phyloP scores from a whole-genome alignment of 2,329 filamentous ascomycete species.

The Piedraia hortae region DNA sequence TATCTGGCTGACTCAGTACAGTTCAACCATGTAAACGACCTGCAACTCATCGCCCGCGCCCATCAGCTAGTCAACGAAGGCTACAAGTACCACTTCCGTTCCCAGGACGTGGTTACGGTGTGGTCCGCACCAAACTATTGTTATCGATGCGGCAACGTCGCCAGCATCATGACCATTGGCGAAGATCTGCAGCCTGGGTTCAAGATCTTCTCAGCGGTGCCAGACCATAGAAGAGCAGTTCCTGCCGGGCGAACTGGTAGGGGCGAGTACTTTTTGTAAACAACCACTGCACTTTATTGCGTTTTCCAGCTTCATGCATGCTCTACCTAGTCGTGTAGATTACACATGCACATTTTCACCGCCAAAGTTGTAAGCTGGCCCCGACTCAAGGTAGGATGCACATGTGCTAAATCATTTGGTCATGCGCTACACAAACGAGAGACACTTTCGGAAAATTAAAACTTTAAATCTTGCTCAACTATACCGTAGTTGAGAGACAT shows the following conservation, averaged over 20 bases:
- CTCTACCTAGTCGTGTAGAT: no score
- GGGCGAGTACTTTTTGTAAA: constrained; percentile 25
- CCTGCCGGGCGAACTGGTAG: constrained; percentile 31
- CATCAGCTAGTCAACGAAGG: constrained; percentile 54
- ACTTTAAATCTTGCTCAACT: no score
- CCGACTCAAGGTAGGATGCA: no score
- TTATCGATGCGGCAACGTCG: constrained; percentile 78
- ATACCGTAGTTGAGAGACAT: no score
- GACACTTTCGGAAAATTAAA: no score
- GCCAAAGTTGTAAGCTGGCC: no score
- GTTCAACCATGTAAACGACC: constrained; percentile 50
- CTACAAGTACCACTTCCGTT: constrained; percentile 79
- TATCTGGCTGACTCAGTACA: constrained; percentile 6
- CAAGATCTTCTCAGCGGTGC: constrained; percentile 75
- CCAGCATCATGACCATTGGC: constrained; percentile 67
- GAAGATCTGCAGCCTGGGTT: constrained; percentile 72
- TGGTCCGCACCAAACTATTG: constrained; percentile 92
- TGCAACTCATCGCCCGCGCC: constrained; percentile 43
- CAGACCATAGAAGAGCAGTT: constrained; percentile 56
- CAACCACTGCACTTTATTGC: no score
- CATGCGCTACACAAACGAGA: no score
- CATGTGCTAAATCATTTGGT: no score
- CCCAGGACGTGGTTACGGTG: constrained; percentile 72
- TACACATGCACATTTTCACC: no score
- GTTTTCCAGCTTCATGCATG: no score